These are phyloP conservation scores for Beauveria rudraprayagi DNA, from an alignment of 2,329 filamentous ascomycete genomes.

Conservation along the genomic window DNA sequence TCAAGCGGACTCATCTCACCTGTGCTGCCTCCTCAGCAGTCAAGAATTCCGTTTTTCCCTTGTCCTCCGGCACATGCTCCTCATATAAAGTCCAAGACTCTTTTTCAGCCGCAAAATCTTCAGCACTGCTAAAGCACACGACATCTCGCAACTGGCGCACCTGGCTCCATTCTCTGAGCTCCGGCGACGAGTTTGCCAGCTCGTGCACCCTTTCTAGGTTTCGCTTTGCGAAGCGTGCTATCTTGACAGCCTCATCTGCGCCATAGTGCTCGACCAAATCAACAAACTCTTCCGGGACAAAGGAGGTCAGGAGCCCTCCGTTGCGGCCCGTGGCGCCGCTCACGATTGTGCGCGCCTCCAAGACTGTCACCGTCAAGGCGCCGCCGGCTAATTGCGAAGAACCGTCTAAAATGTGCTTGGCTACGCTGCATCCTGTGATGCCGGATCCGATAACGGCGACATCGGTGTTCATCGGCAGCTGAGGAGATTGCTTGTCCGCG, in stretches of 20 bases:
- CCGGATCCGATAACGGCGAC: slow-evolving; percentile 24
- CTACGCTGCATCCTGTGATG: slow-evolving; percentile 22
- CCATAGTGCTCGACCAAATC: slow-evolving; percentile 23
- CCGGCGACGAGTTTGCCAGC: slow-evolving; percentile 14
- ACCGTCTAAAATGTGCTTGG: slow-evolving; percentile 19
- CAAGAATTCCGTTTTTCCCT: background rate
- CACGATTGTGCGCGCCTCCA: slow-evolving; percentile 21
- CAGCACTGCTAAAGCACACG: slow-evolving; percentile 13
- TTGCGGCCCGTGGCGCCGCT: slow-evolving; percentile 26
- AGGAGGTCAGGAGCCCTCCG: slow-evolving; percentile 20
- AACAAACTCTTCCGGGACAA: slow-evolving; percentile 31
- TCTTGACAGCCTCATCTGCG: slow-evolving; percentile 28
- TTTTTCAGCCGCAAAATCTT: slow-evolving; percentile 15
- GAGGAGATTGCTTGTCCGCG: slow-evolving; percentile 16
- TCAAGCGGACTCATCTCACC: background rate
- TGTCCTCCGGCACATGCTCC: slow-evolving; percentile 16
- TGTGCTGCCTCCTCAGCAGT: slow-evolving; percentile 15
- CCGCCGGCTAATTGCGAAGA: background rate
- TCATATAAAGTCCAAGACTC: slow-evolving; percentile 12
- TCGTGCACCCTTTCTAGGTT: slow-evolving; percentile 24
- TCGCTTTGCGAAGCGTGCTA: slow-evolving; percentile 34
- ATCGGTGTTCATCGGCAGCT: slow-evolving; percentile 17
- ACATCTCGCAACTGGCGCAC: slow-evolving; percentile 12
- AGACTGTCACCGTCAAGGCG: slow-evolving; percentile 14
- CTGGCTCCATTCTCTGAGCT: slow-evolving; percentile 14